phyloP scores from a whole-genome alignment of 208 protist species.

The Wallacemonas sp. region DNA sequence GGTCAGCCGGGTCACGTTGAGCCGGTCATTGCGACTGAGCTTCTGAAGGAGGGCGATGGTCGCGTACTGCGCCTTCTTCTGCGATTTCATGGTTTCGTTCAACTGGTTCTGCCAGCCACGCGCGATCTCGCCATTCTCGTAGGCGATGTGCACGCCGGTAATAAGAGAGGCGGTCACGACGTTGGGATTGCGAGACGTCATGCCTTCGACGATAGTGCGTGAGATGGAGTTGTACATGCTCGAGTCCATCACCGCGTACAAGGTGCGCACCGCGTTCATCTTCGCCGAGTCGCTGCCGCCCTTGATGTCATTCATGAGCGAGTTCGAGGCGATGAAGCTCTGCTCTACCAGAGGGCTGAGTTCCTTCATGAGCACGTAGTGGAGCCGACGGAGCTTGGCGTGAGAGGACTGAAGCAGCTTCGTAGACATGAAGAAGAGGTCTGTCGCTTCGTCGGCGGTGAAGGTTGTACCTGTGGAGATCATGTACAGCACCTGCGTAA shows the following conservation, averaged over 20 bases:
- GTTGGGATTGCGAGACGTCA: constrained; percentile 95
- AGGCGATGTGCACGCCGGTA: constrained; percentile 96
- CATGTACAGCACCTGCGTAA: constrained; percentile 97
- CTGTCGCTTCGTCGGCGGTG: constrained; percentile 94
- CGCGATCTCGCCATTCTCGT: constrained; percentile 80
- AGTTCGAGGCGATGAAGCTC: constrained; percentile 97
- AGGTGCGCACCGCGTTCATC: constrained; percentile 93
- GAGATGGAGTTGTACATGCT: constrained; percentile 95
- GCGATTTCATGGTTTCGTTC: constrained; percentile 84
- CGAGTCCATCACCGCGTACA: constrained; percentile 96
- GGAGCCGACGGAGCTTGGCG: constrained; percentile 94
- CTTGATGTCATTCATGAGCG: constrained; percentile 98
- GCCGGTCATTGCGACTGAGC: constrained; percentile 95
- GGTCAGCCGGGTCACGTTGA: constrained; percentile 95
- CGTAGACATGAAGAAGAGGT: constrained; percentile 98
- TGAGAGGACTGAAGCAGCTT: constrained; percentile 98
- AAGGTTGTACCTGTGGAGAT: constrained; percentile 92
- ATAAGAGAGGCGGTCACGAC: constrained; percentile 97
- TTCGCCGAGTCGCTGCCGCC: constrained; percentile 90
- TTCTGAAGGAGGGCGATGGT: constrained; percentile 95
- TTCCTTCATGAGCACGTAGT: constrained; percentile 99
- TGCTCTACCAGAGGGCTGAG: constrained; percentile 93
- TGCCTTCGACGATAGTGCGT: constrained; percentile 96
- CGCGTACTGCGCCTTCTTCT: constrained; percentile 97
- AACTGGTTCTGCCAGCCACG: constrained; percentile 96